phyloP scores from a whole-genome alignment of 257 asterid genomes.

The Vinca minor region DNA sequence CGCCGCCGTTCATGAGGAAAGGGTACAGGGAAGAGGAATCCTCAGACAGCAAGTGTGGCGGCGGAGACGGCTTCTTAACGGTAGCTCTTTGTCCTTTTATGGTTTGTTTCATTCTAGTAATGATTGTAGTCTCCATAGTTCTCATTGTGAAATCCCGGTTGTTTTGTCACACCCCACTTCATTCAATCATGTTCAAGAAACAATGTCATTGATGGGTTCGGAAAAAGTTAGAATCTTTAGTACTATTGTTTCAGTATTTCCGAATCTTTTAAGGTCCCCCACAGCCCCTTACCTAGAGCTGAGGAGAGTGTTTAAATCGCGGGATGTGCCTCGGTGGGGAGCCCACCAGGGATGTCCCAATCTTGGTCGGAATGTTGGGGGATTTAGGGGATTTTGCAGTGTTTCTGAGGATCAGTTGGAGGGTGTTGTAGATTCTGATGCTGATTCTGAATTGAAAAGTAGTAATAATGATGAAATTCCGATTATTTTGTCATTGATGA shows the following conservation, averaged over 20 bases:
- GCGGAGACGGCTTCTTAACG: conserved; percentile 30
- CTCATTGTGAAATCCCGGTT: conserved; percentile 61
- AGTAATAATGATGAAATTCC: conserved; percentile 42
- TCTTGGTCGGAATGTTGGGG: not conserved
- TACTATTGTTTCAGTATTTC: conserved; percentile 5
- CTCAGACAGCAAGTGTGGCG: conserved; percentile 36
- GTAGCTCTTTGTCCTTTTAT: conserved; percentile 81
- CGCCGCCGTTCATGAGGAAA: conserved; percentile 25
- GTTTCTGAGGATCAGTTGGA: conserved; percentile 12
- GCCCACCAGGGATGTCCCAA: too few relatives aligned
- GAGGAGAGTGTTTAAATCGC: too few relatives aligned
- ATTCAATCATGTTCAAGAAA: conserved; percentile 50
- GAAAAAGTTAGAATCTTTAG: not conserved
- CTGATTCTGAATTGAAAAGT: conserved; percentile 37
- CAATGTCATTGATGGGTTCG: conserved; percentile 31
- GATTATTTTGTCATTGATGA: conserved; percentile 40
- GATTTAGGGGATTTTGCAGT: conserved; percentile 36
- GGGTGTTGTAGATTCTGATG: conserved; percentile 18
- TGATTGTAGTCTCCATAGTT: conserved; percentile 36
- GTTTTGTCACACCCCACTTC: conserved; percentile 78
- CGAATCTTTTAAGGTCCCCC: too few relatives aligned
- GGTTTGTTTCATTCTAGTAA: conserved; percentile 46
- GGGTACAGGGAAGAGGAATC: conserved; percentile 34
- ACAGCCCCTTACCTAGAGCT: too few relatives aligned
- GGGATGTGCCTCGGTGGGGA: too few relatives aligned